These are phyloP conservation scores for Sapria himalayana DNA, from an alignment of 345 rosid genomes.

Conservation along the genomic window DNA sequence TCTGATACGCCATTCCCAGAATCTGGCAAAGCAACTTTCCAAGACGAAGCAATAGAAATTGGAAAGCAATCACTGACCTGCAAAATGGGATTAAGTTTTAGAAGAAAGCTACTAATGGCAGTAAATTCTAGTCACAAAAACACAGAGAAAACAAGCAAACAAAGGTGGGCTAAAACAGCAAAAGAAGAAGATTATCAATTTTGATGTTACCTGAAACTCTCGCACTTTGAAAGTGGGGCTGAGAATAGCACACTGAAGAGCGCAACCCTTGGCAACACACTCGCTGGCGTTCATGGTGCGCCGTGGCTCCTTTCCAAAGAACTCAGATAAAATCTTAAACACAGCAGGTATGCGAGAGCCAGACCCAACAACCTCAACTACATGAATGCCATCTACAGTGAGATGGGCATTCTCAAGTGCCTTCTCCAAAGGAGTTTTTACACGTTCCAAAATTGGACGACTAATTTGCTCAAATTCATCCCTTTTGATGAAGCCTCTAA, in stretches of 20 bases:
- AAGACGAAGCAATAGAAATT: conserved; percentile 45
- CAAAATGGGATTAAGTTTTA: neutral
- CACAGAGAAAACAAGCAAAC: neutral
- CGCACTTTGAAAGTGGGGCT: conserved; percentile 96
- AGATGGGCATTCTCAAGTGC: conserved; percentile 78
- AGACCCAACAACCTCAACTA: conserved; percentile 85
- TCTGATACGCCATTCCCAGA: conserved; percentile 39
- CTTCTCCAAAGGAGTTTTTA: conserved; percentile 68
- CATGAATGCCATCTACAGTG: conserved; percentile 49
- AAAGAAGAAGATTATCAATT: too few species aligned
- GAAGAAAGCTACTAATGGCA: neutral
- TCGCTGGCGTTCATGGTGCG: conserved; percentile 98
- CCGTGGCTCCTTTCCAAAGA: conserved; percentile 95
- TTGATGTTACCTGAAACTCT: conserved; percentile 69
- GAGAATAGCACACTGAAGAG: conserved; percentile 88
- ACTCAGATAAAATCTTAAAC: conserved; percentile 56
- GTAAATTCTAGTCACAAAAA: neutral
- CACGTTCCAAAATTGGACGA: conserved; percentile 60
- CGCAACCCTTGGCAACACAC: conserved; percentile 80
- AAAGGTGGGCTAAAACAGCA: neutral
- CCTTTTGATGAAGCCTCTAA: conserved; percentile 65
- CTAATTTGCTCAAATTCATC: conserved; percentile 81
- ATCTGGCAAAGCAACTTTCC: conserved; percentile 68
- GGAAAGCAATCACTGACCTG: conserved; percentile 88
- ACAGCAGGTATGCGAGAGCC: conserved; percentile 78